These are phyloP conservation scores for Lichtheimia corymbifera DNA, from an alignment of 371 early-diverging fungal species.

Conservation along the genomic window DNA sequence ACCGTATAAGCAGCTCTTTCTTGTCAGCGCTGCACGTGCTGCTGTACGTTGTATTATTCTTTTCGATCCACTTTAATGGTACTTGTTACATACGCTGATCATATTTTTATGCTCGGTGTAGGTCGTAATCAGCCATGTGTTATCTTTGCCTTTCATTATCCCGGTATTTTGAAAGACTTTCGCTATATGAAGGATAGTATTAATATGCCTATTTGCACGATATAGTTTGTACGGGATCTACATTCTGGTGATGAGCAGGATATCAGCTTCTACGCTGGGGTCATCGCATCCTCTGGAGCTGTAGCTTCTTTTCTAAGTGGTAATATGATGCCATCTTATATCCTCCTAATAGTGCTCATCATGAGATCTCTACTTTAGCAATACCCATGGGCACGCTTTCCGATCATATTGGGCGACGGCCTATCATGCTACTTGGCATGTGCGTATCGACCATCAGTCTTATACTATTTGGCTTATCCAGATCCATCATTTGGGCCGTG, in stretches of 20 bases:
- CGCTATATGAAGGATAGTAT: slow-evolving; percentile 51
- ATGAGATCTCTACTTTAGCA: slow-evolving; percentile 13
- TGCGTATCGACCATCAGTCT: slow-evolving; percentile 69
- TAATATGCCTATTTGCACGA: slow-evolving; percentile 54
- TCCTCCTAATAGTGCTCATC: neutral
- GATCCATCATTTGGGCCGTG: slow-evolving; percentile 68
- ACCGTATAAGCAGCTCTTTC: slow-evolving; percentile 53
- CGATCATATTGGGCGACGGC: slow-evolving; percentile 71
- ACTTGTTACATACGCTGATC: neutral
- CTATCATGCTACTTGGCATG: slow-evolving; percentile 81
- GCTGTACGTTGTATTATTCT: slow-evolving; percentile 23
- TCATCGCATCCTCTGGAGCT: slow-evolving; percentile 65
- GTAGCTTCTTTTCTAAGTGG: slow-evolving; percentile 61
- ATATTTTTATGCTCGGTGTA: neutral
- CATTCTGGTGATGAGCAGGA: slow-evolving; percentile 50
- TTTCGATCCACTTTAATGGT: too few relatives aligned
- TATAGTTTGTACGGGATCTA: slow-evolving; percentile 65
- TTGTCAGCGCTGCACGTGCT: slow-evolving; percentile 54
- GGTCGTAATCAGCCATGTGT: neutral
- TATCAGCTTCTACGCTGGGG: slow-evolving; percentile 67
- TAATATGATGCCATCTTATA: slow-evolving; percentile 15
- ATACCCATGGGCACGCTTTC: slow-evolving; percentile 65
- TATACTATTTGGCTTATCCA: slow-evolving; percentile 75
- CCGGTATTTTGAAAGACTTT: slow-evolving; percentile 47
- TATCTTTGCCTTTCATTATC: slow-evolving; percentile 20